Evolutionary conservation across 129 eudicot species (phyloP).

Genomic region (Flaveria trinervia): DNA sequence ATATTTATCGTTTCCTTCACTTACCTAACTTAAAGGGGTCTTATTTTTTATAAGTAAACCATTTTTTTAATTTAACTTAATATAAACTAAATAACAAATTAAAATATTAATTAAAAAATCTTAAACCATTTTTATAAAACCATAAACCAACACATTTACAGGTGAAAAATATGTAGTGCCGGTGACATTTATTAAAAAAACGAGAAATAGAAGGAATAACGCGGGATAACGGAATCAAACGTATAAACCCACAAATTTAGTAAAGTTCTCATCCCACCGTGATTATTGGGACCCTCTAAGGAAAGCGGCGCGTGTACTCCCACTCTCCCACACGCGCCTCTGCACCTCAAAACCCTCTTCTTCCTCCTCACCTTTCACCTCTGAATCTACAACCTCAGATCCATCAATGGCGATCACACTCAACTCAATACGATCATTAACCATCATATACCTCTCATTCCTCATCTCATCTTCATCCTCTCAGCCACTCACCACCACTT

Average conservation of each 20-base stretch:
- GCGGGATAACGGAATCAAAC: background rate
- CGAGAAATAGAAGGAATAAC: background rate
- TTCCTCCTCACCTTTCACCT: background rate
- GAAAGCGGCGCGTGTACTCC: slow-evolving; percentile 23
- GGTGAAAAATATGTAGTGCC: background rate
- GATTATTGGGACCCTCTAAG: slow-evolving; percentile 15
- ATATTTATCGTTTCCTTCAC: too few species aligned
- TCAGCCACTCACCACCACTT: slow-evolving; percentile 42
- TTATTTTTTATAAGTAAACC: too few species aligned
- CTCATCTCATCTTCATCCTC: slow-evolving; percentile 31
- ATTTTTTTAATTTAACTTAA: too few species aligned
- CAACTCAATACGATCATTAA: background rate
- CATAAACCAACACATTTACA: too few species aligned
- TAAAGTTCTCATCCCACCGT: slow-evolving; percentile 23
- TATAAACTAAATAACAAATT: too few species aligned
- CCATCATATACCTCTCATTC: slow-evolving; percentile 23
- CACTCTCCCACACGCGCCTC: slow-evolving; percentile 21
- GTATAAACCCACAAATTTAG: background rate
- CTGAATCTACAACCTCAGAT: slow-evolving; percentile 9
- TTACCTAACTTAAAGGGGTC: too few species aligned
- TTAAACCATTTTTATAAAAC: too few species aligned
- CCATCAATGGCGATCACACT: slow-evolving; percentile 34
- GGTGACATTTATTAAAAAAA: background rate
- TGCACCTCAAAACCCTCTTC: slow-evolving; percentile 21
- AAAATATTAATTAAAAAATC: too few species aligned